Base-by-base conservation (phyloP, 345 rosid species). In the Theobroma cacao region DNA sequence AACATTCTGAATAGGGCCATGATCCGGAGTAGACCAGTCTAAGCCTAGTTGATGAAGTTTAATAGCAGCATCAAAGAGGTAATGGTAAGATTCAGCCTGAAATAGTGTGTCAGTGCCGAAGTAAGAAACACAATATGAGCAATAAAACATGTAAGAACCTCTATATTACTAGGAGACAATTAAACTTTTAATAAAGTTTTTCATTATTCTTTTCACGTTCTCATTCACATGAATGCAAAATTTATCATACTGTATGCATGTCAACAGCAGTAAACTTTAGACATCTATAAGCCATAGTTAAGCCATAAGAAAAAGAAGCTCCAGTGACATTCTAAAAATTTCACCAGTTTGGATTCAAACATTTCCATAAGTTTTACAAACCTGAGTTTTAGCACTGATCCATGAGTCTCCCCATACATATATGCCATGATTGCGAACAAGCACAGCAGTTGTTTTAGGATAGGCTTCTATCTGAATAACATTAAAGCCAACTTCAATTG, bases 331-430 rank as follows among this genome's bases (percentile, higher is more conserved):
- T 70, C 41, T 31, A 18, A 30, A 70, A 70, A 12, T 31, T 70
- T 30, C 75, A 13, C 26, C 17, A 18, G 59, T 31, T 48, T 34
- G 17, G 48, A 55, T 40, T 58, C 50, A 45, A 76, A 74, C 55
- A 40, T 50, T 63, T 74, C 63, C 11, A 47, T 48, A 20, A 74
- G 64, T 74, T 79, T 60, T 28, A 71, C 80, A 77, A 75, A 96
- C 99, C 99, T 96, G 98, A 52, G 98, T 96, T 89, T 96, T 96
- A 79, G 98, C 97, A 83, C 80, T 91, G 87, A 96, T 96, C 99
- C 99, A 96, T 63, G 98, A 86, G 82, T 96, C 98, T 79, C 98
- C 98, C 99, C 98, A 96, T 63, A 93, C 81, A 77, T 90, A 94
- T 84, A 96, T 82, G 62, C 98, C 99, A 60, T 96, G 99, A 80